A percentile compares a stretch with the other conserved stretches of the same genome.
Evolutionary conservation across 176 grass and related monocot species (phyloP).

Genomic region (Chrysopogon serrulatus): DNA sequence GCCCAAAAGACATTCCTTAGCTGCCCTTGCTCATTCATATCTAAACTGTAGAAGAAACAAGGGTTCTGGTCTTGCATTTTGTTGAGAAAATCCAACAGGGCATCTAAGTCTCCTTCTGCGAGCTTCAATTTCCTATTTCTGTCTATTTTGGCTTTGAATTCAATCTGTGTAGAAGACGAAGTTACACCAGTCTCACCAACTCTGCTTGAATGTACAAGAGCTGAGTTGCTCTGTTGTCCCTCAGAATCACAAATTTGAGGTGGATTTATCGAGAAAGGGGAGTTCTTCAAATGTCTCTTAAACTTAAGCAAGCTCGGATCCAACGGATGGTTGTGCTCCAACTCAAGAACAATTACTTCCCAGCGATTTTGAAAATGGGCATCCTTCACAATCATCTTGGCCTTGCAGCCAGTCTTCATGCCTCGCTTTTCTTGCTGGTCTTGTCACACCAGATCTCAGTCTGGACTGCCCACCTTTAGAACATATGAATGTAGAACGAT

Average conservation of each 20-base stretch:
- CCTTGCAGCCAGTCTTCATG: constrained; percentile 80
- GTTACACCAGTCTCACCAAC: constrained; percentile 20
- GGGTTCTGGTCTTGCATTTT: constrained; percentile 75
- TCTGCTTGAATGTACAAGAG: constrained; percentile 13
- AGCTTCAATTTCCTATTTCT: constrained; percentile 68
- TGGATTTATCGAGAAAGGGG: constrained; percentile 48
- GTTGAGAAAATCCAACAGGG: constrained; percentile 58
- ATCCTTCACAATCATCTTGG: constrained; percentile 90
- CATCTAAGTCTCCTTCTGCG: constrained; percentile 67
- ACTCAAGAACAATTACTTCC: constrained; percentile 79
- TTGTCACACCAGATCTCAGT: constrained; percentile 53
- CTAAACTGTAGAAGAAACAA: constrained; percentile 71
- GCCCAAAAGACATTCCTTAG: constrained; percentile 81
- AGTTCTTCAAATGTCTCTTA: constrained; percentile 64
- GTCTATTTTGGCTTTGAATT: constrained; percentile 53
- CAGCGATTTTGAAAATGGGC: constrained; percentile 77
- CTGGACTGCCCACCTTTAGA: constrained; percentile 80
- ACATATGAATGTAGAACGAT: constrained; percentile 81
- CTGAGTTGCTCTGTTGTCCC: constrained; percentile 22
- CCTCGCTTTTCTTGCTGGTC: constrained; percentile 54
- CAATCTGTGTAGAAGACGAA: constrained; percentile 38
- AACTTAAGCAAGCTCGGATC: constrained; percentile 69
- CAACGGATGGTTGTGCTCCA: constrained; percentile 75
- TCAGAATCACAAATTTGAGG: constrained; percentile 30
- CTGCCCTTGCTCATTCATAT: constrained; percentile 86